These are phyloP conservation scores for Rubroshorea leprosula DNA, from an alignment of 345 rosid species.

Conservation along the genomic window DNA sequence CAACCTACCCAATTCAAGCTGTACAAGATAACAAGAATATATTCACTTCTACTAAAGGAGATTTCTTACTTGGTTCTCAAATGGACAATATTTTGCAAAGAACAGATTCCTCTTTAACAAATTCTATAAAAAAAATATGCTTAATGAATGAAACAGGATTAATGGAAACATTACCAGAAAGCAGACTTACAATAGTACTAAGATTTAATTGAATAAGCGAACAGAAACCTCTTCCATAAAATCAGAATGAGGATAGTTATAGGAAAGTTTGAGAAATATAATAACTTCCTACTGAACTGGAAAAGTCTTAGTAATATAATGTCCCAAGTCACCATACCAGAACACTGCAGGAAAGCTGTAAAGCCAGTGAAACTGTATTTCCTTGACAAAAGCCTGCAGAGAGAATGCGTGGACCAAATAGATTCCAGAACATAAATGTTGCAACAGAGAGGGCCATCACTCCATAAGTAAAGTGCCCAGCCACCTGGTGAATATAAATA, in stretches of 20 bases:
- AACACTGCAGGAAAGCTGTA: constrained; percentile 96
- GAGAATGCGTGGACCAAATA: constrained; percentile 58
- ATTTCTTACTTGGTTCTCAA: neutral
- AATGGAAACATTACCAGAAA: neutral
- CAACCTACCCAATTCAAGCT: no score
- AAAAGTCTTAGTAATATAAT: neutral
- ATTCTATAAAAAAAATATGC: no score
- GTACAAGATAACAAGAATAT: neutral
- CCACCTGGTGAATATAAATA: constrained; percentile 43
- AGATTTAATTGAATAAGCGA: neutral
- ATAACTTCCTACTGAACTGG: neutral
- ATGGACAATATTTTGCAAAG: neutral
- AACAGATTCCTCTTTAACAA: no score
- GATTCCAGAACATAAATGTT: constrained; percentile 88
- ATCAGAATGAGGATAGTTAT: neutral
- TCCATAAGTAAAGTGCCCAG: constrained; percentile 96
- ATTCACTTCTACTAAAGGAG: neutral
- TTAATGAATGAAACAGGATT: no score
- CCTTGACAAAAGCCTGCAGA: constrained; percentile 63
- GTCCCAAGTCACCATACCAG: constrained; percentile 48
- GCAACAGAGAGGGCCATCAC: constrained; percentile 94
- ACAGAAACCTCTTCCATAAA: neutral
- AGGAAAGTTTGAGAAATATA: neutral
- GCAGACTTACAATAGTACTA: neutral
- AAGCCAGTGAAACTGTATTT: constrained; percentile 72